These are phyloP conservation scores for Tylopilus felleus DNA, from an alignment of 768 basidiomycete species.

Conservation along the genomic window DNA sequence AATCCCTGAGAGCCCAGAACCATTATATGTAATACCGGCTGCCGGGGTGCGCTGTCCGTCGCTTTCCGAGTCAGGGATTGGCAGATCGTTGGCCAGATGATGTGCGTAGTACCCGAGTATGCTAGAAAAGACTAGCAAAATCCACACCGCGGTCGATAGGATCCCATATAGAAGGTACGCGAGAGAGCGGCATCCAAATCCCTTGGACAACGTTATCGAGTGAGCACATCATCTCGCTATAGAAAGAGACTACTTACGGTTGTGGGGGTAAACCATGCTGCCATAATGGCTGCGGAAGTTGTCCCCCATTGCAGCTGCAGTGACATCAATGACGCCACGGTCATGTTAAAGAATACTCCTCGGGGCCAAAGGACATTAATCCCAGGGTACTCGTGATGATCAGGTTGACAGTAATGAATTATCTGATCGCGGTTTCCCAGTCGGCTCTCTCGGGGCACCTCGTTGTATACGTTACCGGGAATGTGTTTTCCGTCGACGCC, in stretches of 20 bases:
- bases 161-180: constrained; percentile 31
- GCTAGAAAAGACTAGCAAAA: constrained; percentile 30
- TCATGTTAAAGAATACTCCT: constrained; percentile 23
- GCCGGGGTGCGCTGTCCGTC: not conserved
- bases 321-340: constrained; percentile 29
- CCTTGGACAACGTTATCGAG: constrained; percentile 5
- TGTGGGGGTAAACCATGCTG: constrained; percentile 32
- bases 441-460: constrained; percentile 14
- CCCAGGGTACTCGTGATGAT: not conserved
- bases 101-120: constrained; percentile 20
- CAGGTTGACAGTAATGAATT: constrained; percentile 18
- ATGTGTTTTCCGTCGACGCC: not conserved
- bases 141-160: constrained; percentile 30
- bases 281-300: constrained; percentile 26
- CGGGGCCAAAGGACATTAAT: constrained; percentile 18
- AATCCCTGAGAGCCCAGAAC: not conserved
- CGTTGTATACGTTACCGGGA: not conserved
- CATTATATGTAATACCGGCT: not conserved
- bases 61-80: not conserved
- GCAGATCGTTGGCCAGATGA: not conserved
- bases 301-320: constrained; percentile 35
- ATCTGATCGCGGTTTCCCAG: constrained; percentile 19
- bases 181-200: constrained; percentile 35
- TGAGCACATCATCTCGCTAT: not conserved
- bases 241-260: constrained; percentile 11